Evolutionary conservation across 2,329 filamentous ascomycete genomes (phyloP), one percentile per base, ranked within the genome.

Genomic region (Ustilaginoidea virens): DNA sequence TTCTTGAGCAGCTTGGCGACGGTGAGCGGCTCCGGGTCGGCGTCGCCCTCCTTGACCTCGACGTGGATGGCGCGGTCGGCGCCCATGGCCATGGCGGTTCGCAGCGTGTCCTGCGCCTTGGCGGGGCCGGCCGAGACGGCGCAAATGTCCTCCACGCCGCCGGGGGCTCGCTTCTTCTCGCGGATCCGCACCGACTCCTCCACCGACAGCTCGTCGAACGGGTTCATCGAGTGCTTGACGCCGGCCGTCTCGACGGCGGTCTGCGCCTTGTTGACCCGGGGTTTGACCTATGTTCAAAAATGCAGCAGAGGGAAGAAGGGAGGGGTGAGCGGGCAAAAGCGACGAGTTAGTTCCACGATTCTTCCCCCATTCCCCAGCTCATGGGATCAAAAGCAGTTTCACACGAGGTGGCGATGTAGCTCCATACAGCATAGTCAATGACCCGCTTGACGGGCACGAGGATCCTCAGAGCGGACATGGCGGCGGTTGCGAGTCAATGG

Each of bases 161-260:
- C 63, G 12, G 74, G 68, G 12, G 73, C 72, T 32, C 59, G 55
- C 55, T 81, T 80, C 63, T 81, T 80, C 56, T 96, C 87, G 55
- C 90, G 86, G 50, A 98, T 79, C 23, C 82, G 83, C 29, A 94
- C 81, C 29, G 86, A 82, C 63, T 96, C 90, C 61, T 98, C 90
- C 55, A 98, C 75, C 24, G 85, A 92, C 48, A 98, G 80, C 57
- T 98, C 90, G 65, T 98, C 90, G 60, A 98, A 98, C 13, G 90
- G 90, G 67, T 96, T 98, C 73, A 98, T 87, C 52, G 78, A 86
- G 69, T 96, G 87, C 61, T 96, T 96, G 48, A 96, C 85, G 42
- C 81, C 81, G 39, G 77, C 68, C 31, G 81, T 93, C 60, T 94
- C 87, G 58, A 98, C 79, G 49, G 74, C 87, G 36, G 87, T 94